Percentiles rank a stretch among this genome's conserved stretches.
These are phyloP conservation scores for Prorocentrum cordatum DNA, from an alignment of 169 alveolate genomes.

Conservation along the genomic window DNA sequence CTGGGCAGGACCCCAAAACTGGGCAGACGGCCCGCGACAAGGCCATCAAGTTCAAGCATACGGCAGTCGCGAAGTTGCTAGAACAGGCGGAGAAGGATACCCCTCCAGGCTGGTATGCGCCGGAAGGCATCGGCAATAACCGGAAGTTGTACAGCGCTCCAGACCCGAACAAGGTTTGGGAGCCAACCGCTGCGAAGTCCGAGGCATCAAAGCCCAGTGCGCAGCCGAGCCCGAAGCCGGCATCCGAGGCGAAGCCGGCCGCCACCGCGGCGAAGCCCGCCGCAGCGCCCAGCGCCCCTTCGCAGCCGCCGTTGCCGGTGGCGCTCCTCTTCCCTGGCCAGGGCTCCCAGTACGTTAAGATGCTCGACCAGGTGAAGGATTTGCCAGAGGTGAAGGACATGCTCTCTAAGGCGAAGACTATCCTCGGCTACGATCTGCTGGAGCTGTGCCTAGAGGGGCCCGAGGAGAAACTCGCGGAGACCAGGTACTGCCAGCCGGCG, in stretches of 20 bases:
- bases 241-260: neutral
- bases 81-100: slow-evolving; percentile 26
- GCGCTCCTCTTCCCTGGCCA: slow-evolving; percentile 52
- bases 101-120: slow-evolving; percentile 18
- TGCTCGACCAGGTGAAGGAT: slow-evolving; percentile 43
- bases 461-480: slow-evolving; percentile 49
- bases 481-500: slow-evolving; percentile 62
- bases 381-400: slow-evolving; percentile 54
- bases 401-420: slow-evolving; percentile 28
- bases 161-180: neutral
- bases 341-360: slow-evolving; percentile 52
- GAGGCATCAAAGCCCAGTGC: neutral
- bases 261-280: neutral
- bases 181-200: neutral
- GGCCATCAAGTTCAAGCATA: slow-evolving; percentile 41
- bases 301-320: slow-evolving; percentile 29
- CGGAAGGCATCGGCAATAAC: slow-evolving; percentile 51
- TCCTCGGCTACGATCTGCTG: slow-evolving; percentile 39
- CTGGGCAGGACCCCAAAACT: slow-evolving; percentile 19
- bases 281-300: too few relatives aligned
- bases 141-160: slow-evolving; percentile 35
- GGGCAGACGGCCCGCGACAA: slow-evolving; percentile 35
- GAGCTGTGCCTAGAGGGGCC: slow-evolving; percentile 48
- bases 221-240: neutral
- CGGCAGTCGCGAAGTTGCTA: neutral